A percentile compares a stretch with the other conserved stretches of the same genome.
Conservation (phyloP, 2,329 filamentous ascomycete species). For the Corinectria fuckeliana region DNA sequence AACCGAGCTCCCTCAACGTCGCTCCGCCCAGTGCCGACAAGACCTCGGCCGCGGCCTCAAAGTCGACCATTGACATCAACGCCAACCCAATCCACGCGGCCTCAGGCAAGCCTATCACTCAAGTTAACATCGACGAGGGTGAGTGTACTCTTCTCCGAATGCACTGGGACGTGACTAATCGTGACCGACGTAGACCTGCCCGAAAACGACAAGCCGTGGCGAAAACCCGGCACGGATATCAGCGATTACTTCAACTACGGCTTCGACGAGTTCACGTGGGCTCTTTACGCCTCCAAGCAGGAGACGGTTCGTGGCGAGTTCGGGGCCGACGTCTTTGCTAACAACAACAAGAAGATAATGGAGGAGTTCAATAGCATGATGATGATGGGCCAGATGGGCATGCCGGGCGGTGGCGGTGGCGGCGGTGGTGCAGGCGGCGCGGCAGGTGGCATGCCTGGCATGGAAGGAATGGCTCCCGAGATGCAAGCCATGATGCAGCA, state of each 20-base stretch:
- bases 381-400: constrained; percentile 63
- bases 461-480: constrained; percentile 70
- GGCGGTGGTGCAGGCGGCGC: constrained; percentile 42
- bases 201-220: constrained; percentile 92
- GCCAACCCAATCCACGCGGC: constrained; percentile 79
- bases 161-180: constrained; percentile 5
- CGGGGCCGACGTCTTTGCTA: constrained; percentile 67
- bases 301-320: constrained; percentile 79
- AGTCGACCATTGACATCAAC: constrained; percentile 85
- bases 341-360: constrained; percentile 79
- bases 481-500: constrained; percentile 75
- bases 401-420: constrained; percentile 46
- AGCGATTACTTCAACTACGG: constrained; percentile 99
- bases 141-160: constrained; percentile 7
- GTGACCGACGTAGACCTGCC: constrained; percentile 60
- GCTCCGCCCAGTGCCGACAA: constrained; percentile 55
- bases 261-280: constrained; percentile 98
- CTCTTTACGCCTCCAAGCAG: constrained; percentile 90
- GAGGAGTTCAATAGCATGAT: constrained; percentile 73
- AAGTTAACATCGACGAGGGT: constrained; percentile 76
- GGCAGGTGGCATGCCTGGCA: constrained; percentile 56
- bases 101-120: constrained; percentile 81
- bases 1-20: constrained; percentile 38
- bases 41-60: constrained; percentile 71
- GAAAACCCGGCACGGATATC: constrained; percentile 90